Conservation (phyloP, 192 early-diverging fungal genomes). For the Coemansia sp. region DNA sequence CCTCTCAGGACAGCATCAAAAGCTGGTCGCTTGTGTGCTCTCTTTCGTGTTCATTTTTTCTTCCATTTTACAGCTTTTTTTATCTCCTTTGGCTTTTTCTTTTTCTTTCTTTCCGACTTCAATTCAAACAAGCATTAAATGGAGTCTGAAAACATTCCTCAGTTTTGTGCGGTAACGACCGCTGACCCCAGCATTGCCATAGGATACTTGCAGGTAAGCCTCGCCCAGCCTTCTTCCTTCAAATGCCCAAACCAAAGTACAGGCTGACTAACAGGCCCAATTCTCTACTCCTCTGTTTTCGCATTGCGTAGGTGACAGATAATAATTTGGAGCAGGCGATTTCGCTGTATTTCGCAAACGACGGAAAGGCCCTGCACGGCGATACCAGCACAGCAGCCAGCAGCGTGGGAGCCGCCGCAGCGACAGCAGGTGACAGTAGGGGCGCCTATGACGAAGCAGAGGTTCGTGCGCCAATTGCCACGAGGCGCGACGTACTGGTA, state of each 20-base stretch:
- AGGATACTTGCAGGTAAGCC: constrained; percentile 64
- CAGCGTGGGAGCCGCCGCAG: constrained; percentile 17
- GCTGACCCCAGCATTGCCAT: constrained; percentile 68
- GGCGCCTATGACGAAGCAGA: constrained; percentile 36
- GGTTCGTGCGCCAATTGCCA: constrained; percentile 83
- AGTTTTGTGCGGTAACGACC: constrained; percentile 72
- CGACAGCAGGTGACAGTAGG: neutral
- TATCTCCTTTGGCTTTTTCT: constrained; percentile 5
- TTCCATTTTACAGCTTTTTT: neutral
- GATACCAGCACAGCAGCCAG: constrained; percentile 1
- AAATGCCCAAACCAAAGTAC: neutral
- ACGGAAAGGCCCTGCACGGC: constrained; percentile 58
- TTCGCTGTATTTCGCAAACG: constrained; percentile 81
- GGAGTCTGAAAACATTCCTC: constrained; percentile 36
- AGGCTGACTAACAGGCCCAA: neutral
- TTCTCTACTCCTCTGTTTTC: neutral
- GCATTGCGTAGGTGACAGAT: constrained; percentile 63
- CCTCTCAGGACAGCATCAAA: neutral
- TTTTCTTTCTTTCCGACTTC: neutral
- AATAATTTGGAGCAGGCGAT: constrained; percentile 75
- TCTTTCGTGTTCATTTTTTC: neutral
- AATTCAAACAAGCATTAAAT: constrained; percentile 4
- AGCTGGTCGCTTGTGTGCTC: neutral
- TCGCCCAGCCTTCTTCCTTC: neutral
- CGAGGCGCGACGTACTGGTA: constrained; percentile 72